A percentile compares a stretch with the other conserved stretches of the same genome.
phyloP scores from a whole-genome alignment of 331 rosid species.

The Malus hybrid region DNA sequence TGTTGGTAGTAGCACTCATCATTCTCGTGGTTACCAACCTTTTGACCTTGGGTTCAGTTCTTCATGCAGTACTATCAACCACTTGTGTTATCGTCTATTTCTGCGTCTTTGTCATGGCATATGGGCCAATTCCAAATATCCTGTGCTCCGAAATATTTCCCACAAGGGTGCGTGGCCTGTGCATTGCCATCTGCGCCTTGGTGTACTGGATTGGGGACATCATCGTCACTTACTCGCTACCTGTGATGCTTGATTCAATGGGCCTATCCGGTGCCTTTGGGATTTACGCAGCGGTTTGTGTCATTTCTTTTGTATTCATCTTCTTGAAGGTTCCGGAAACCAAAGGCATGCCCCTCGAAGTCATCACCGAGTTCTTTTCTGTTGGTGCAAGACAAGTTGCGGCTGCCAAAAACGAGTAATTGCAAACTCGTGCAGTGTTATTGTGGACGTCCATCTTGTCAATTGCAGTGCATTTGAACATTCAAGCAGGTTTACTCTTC shows the following conservation, averaged over 20 bases:
- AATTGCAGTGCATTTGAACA: not conserved
- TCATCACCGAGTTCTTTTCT: slow-evolving; percentile 69
- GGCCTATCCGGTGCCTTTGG: slow-evolving; percentile 62
- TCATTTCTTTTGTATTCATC: slow-evolving; percentile 53
- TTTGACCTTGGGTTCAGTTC: slow-evolving; percentile 31
- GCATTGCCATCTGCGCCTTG: slow-evolving; percentile 65
- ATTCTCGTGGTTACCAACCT: slow-evolving; percentile 38
- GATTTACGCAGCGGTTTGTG: slow-evolving; percentile 47
- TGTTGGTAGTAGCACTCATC: slow-evolving; percentile 47
- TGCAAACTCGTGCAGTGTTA: not conserved
- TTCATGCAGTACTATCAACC: slow-evolving; percentile 52
- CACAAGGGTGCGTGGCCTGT: slow-evolving; percentile 74
- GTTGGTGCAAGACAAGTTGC: slow-evolving; percentile 54
- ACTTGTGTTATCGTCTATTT: slow-evolving; percentile 51
- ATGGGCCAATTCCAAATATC: slow-evolving; percentile 75
- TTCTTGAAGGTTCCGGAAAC: slow-evolving; percentile 78
- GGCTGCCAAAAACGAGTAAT: slow-evolving; percentile 41
- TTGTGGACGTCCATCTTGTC: not conserved
- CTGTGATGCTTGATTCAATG: slow-evolving; percentile 43
- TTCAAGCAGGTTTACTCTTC: not conserved
- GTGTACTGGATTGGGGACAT: slow-evolving; percentile 71
- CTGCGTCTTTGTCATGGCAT: slow-evolving; percentile 60
- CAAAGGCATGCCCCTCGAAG: slow-evolving; percentile 90
- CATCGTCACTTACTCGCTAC: slow-evolving; percentile 61
- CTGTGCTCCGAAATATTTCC: slow-evolving; percentile 79